Evolutionary conservation across 2,329 filamentous ascomycete species (phyloP).

Genomic region (Macrophomina tecta): DNA sequence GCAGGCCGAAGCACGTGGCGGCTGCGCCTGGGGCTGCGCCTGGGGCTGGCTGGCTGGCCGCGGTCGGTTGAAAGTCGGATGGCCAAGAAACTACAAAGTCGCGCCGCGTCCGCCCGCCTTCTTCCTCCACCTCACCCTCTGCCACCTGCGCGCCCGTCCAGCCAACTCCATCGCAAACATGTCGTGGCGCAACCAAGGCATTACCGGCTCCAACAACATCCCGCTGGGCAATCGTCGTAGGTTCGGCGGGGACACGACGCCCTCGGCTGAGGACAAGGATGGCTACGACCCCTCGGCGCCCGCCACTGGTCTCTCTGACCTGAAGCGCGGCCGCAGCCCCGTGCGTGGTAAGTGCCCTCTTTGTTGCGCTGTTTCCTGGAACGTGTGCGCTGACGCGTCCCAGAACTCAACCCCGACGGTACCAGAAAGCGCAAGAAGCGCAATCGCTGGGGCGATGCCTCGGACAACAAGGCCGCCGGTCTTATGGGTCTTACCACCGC

Average conservation of each 20-base stretch:
- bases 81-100: constrained; percentile 14
- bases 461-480: constrained; percentile 97
- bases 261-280: constrained; percentile 33
- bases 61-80: constrained; percentile 1
- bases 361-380: background rate
- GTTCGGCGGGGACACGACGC: constrained; percentile 63
- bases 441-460: constrained; percentile 96
- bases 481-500: constrained; percentile 97
- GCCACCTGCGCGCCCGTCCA: background rate
- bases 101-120: constrained; percentile 1
- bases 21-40: background rate
- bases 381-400: background rate
- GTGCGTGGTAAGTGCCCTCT: constrained; percentile 58
- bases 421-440: constrained; percentile 94
- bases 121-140: background rate
- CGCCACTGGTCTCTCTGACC: constrained; percentile 54
- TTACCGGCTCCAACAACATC: constrained; percentile 98
- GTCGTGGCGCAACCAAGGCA: constrained; percentile 75
- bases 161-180: constrained; percentile 47
- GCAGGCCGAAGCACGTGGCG: background rate
- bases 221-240: constrained; percentile 85
- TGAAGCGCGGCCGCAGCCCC: constrained; percentile 92
- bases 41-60: background rate
- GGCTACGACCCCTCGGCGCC: constrained; percentile 54
- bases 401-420: constrained; percentile 65